phyloP scores from a whole-genome alignment of 225 moss, liverwort and hornwort species.

The Physcomitrellopsis africana region DNA sequence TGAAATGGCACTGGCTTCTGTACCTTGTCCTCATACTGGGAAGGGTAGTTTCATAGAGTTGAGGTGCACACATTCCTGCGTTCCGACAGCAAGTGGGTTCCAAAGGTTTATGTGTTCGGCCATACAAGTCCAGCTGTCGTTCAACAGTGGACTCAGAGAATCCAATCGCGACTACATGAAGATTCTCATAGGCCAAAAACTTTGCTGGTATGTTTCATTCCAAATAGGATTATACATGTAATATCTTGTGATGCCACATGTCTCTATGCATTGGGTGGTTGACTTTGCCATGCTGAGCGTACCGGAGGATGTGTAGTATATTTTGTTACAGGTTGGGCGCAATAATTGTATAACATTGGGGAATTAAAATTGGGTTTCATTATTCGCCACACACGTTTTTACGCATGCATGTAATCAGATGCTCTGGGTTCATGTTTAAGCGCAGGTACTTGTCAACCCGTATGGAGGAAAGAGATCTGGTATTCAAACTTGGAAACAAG shows the following conservation, averaged over 20 bases:
- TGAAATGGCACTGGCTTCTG: conserved; percentile 30
- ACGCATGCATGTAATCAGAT: background rate
- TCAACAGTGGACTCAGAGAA: conserved; percentile 47
- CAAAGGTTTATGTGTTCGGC: conserved; percentile 35
- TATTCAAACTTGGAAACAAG: conserved; percentile 49
- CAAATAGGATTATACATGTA: conserved; percentile 12
- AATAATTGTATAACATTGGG: background rate
- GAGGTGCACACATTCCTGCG: conserved; percentile 45
- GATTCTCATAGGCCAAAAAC: conserved; percentile 67
- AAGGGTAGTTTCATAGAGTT: conserved; percentile 53
- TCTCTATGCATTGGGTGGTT: conserved; percentile 14
- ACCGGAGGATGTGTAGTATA: background rate
- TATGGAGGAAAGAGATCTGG: conserved; percentile 32
- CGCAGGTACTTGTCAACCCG: conserved; percentile 55
- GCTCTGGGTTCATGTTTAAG: conserved; percentile 4
- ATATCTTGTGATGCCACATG: background rate
- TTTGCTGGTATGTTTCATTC: conserved; percentile 56
- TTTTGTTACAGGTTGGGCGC: background rate
- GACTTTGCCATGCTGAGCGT: background rate
- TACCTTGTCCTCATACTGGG: conserved; percentile 39
- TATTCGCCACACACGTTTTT: too few species aligned
- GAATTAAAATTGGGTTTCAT: conserved; percentile 1
- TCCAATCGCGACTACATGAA: conserved; percentile 52
- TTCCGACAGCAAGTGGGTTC: conserved; percentile 36
- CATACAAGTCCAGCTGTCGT: conserved; percentile 34